Evolutionary conservation across 2,329 filamentous ascomycete genomes (phyloP), one percentile per base, ranked within the genome.

Genomic region (Nannizziopsis arthrosporioides): DNA sequence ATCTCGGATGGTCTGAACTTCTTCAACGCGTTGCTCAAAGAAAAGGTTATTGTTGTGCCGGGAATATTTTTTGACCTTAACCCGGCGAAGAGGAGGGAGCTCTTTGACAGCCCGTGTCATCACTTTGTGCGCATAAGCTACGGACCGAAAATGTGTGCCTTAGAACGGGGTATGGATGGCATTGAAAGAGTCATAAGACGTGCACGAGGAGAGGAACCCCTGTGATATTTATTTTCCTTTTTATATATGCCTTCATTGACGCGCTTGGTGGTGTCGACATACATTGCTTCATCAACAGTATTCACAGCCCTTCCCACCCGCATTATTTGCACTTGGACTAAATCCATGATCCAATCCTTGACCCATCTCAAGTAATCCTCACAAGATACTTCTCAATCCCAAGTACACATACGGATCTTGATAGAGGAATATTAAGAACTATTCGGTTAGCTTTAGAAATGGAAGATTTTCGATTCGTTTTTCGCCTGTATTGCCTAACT

Each of bases 41-140:
- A 95, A 73, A 93, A 93, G 75, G 86, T 93, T 56, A 95, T 95
- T 61, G 88, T 95, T 14, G 90, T 96, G 3, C 90, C 90, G 0
- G 90, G 90, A 51, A 96, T 96, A 66, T 96, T 96, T 76, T 96
- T 96, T 65, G 90, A 96, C 61, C 69, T 96, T 55, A 96, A 96
- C 71, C 90, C 90, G 3, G 83, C 84, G 32, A 84, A 87, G 65
- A 77, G 90, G 55, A 77, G 90, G 63, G 90, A 96, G 66, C 68
- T 96, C 57, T 96, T 96, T 56, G 90, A 96, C 69, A 86, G 80
- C 56, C 90, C 90, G 51, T 95, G 90, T 68, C 90, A 96, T 68
- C 84, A 92, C 69, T 93, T 90, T 63, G 84, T 93, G 22, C 77
- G 87, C 45, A 76, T 93, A 58, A 87, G 82, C 48, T 94, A 92